Percentiles rank a stretch among this genome's conserved stretches.
These are phyloP conservation scores for Taphrina wiesneri DNA, from an alignment of 1,139 yeast species.

Conservation along the genomic window DNA sequence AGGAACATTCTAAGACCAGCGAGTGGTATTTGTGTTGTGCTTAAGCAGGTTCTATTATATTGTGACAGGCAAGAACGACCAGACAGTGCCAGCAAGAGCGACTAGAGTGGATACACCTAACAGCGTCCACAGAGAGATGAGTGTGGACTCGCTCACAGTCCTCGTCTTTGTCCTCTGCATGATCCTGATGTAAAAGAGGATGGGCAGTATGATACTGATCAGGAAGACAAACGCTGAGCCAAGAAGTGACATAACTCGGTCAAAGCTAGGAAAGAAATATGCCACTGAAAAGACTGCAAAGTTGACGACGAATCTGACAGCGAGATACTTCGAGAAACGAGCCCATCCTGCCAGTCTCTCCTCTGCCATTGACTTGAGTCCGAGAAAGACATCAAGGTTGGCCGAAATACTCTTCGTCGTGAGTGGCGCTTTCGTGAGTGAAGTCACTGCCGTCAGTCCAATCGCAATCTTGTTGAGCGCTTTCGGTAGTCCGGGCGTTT, in stretches of 20 bases:
- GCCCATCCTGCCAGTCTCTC: constrained; percentile 39
- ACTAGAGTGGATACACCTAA: constrained; percentile 45
- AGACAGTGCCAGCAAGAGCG: constrained; percentile 46
- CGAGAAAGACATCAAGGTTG: constrained; percentile 56
- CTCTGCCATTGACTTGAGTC: constrained; percentile 42
- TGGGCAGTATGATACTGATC: constrained; percentile 76
- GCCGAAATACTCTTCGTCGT: constrained; percentile 83
- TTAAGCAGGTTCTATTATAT: background rate
- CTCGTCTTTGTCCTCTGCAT: constrained; percentile 47
- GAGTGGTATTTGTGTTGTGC: background rate
- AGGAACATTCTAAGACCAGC: too few relatives aligned
- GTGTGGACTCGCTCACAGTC: background rate
- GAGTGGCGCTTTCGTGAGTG: constrained; percentile 83
- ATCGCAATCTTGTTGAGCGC: constrained; percentile 67
- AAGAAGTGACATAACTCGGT: constrained; percentile 74
- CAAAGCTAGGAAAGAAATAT: constrained; percentile 70
- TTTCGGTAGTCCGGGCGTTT: constrained; percentile 70
- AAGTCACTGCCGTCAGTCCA: constrained; percentile 72
- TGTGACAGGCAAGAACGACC: constrained; percentile 41
- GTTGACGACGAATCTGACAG: constrained; percentile 50
- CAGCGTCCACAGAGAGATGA: constrained; percentile 41
- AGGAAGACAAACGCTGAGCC: constrained; percentile 81
- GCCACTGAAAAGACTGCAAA: constrained; percentile 55
- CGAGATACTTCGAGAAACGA: constrained; percentile 26
- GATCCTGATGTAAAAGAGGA: constrained; percentile 66